Evolutionary conservation across 225 moss, liverwort and hornwort species (phyloP).

Genomic region (Marchantia polymorpha): DNA sequence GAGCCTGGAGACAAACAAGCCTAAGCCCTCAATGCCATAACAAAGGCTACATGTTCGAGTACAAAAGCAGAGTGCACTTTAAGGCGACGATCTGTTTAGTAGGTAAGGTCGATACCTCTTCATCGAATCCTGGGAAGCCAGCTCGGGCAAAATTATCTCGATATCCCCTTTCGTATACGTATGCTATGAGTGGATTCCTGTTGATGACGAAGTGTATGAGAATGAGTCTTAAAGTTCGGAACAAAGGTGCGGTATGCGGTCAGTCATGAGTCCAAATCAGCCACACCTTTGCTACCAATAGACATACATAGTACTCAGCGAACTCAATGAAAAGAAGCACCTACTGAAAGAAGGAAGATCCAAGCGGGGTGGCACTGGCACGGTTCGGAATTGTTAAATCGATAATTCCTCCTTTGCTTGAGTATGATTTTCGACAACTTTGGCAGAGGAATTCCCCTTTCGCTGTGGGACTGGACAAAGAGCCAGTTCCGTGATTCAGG

Average conservation of each 20-base stretch:
- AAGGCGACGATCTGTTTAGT: background rate
- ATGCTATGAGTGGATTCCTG: slow-evolving; percentile 82
- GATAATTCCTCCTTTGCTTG: slow-evolving; percentile 33
- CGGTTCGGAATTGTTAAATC: slow-evolving; percentile 29
- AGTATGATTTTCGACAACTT: slow-evolving; percentile 25
- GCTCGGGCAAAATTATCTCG: slow-evolving; percentile 53
- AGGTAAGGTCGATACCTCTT: slow-evolving; percentile 50
- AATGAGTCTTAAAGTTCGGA: background rate
- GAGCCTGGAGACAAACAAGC: slow-evolving; percentile 18
- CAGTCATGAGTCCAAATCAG: no score
- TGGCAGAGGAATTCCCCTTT: slow-evolving; percentile 28
- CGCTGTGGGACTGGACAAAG: slow-evolving; percentile 21
- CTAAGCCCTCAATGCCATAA: background rate
- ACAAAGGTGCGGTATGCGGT: no score
- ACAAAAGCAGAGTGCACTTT: background rate
- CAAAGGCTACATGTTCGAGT: background rate
- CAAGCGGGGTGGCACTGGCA: slow-evolving; percentile 6
- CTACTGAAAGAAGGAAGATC: slow-evolving; percentile 38
- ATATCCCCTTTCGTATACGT: slow-evolving; percentile 88
- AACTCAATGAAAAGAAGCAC: background rate
- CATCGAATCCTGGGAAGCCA: slow-evolving; percentile 90
- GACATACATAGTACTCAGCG: background rate
- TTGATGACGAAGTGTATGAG: background rate
- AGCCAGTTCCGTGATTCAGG: background rate
- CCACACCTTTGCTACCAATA: no score